Percentiles rank a stretch among this genome's conserved stretches.
Conservation (phyloP, 1,284 basidiomycete species). For the Apiotrichum laibachii region DNA sequence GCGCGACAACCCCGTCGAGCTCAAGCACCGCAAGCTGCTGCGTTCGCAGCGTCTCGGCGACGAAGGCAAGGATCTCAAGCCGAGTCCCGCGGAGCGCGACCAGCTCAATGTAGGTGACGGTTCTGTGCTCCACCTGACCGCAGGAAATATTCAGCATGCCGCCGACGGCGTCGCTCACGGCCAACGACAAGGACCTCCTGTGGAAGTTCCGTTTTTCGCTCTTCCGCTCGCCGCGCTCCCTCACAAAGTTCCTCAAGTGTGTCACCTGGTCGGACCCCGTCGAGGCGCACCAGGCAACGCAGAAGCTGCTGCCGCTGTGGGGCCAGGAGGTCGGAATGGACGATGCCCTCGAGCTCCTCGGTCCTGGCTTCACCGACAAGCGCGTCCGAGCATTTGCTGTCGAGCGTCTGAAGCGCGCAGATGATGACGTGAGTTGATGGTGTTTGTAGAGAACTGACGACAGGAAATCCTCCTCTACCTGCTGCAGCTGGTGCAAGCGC, state of each 20-base stretch:
- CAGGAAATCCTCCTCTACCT: conserved; percentile 91
- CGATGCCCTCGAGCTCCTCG: conserved; percentile 91
- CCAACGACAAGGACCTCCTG: conserved; percentile 91
- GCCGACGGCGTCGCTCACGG: conserved; percentile 79
- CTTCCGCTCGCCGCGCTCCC: conserved; percentile 65
- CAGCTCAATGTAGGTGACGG: conserved; percentile 72
- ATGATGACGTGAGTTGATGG: conserved; percentile 73
- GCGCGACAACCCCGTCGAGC: conserved; percentile 91
- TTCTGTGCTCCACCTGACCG: conserved; percentile 1
- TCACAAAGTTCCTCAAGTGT: conserved; percentile 97
- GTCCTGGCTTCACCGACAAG: conserved; percentile 84
- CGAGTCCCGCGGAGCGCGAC: conserved; percentile 91
- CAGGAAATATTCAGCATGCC: conserved; percentile 86
- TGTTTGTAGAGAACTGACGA: background rate
- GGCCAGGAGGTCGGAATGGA: conserved; percentile 88
- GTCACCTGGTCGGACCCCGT: conserved; percentile 95
- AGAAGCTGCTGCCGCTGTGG: conserved; percentile 93
- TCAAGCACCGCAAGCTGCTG: conserved; percentile 90
- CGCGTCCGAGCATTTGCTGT: conserved; percentile 93
- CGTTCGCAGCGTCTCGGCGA: conserved; percentile 92
- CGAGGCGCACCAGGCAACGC: conserved; percentile 96
- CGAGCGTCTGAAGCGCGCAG: conserved; percentile 80
- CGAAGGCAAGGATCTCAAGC: conserved; percentile 92
- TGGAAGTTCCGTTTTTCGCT: conserved; percentile 99
- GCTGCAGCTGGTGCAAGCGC: conserved; percentile 92